Percentiles rank a stretch among this genome's conserved stretches.
phyloP scores from a whole-genome alignment of 73 alveolate genomes.

The Paramecium octaurelia region DNA sequence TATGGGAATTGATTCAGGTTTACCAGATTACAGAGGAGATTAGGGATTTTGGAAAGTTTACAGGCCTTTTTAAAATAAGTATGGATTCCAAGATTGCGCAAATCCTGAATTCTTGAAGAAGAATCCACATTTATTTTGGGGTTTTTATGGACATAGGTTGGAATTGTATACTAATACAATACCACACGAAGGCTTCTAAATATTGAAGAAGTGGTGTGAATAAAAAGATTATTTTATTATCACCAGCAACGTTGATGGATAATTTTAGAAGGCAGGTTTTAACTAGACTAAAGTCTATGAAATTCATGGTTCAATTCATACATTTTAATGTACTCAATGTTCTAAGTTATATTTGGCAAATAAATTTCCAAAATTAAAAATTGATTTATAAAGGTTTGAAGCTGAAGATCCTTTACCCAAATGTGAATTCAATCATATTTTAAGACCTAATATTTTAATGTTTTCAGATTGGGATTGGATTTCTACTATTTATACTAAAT shows the following conservation, averaged over 20 bases:
- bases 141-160: conserved; percentile 74
- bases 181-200: conserved; percentile 70
- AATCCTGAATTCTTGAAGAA: conserved; percentile 67
- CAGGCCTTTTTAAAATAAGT: conserved; percentile 30
- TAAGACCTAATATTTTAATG: conserved; percentile 74
- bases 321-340: not conserved
- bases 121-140: conserved; percentile 71
- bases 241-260: conserved; percentile 76
- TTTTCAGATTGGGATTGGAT: conserved; percentile 68
- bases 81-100: conserved; percentile 63
- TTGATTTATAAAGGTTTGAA: conserved; percentile 43
- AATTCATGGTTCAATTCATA: conserved; percentile 41
- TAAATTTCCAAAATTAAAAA: conserved; percentile 37
- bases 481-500: conserved; percentile 25
- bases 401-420: conserved; percentile 62
- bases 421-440: conserved; percentile 51
- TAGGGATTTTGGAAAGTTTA: conserved; percentile 63
- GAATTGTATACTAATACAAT: conserved; percentile 54
- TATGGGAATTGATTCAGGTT: conserved; percentile 79
- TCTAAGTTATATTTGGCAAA: conserved; percentile 15
- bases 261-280: conserved; percentile 46
- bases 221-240: conserved; percentile 45
- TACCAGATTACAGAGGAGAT: conserved; percentile 77
- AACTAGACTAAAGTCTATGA: not conserved
- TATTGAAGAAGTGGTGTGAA: conserved; percentile 44